Percentiles rank a stretch among this genome's conserved stretches.
Evolutionary conservation across 805 yeast genomes (phyloP).

Genomic region (Ogataea paradorogensis): DNA sequence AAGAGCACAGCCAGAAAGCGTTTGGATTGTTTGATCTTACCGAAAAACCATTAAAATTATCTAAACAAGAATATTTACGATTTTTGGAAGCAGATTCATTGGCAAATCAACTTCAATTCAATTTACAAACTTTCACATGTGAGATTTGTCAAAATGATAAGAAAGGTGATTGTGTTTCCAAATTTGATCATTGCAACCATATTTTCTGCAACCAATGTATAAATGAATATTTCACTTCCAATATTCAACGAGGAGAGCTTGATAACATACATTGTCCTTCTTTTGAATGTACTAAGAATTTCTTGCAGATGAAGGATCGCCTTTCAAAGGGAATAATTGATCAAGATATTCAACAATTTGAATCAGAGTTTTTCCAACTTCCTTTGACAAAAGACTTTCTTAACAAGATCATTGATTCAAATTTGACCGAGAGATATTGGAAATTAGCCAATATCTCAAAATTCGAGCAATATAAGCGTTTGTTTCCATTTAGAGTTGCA

Average conservation of each 20-base stretch:
- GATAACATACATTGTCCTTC: conserved; percentile 58
- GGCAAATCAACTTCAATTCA: conserved; percentile 30
- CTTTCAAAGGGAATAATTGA: conserved; percentile 14
- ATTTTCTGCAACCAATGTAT: conserved; percentile 48
- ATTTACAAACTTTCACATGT: conserved; percentile 42
- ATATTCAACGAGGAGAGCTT: conserved; percentile 47
- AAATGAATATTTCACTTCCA: conserved; percentile 37
- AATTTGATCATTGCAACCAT: conserved; percentile 46
- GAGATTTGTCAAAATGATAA: conserved; percentile 53
- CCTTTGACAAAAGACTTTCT: conserved; percentile 38
- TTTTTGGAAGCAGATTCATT: conserved; percentile 24
- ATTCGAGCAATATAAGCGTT: conserved; percentile 41
- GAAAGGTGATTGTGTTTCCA: conserved; percentile 42
- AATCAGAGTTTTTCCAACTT: conserved; percentile 38
- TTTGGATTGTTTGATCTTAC: conserved; percentile 15
- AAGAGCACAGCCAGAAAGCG: conserved; percentile 19
- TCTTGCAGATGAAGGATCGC: conserved; percentile 15
- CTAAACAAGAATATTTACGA: conserved; percentile 9
- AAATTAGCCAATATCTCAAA: conserved; percentile 37
- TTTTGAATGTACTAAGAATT: conserved; percentile 41
- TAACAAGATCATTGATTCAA: conserved; percentile 10
- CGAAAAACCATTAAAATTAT: conserved; percentile 4
- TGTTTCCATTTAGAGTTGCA: conserved; percentile 48
- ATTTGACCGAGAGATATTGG: conserved; percentile 37
- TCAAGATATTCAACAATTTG: conserved; percentile 32